Base-by-base conservation (phyloP, 257 asterid species). In the Eucommia ulmoides region DNA sequence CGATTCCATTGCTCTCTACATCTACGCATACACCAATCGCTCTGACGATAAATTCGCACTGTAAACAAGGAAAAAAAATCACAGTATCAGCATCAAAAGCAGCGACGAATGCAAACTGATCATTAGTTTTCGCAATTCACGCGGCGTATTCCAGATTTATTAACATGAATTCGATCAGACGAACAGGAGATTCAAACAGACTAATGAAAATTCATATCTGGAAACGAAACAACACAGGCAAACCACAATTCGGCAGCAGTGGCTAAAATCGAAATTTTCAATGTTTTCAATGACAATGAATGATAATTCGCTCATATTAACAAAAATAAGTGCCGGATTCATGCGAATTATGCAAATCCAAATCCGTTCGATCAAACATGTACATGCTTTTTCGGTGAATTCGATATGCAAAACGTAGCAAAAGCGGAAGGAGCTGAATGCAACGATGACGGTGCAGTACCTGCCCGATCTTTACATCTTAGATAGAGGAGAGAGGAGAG, bases 1-100 rank as follows among this genome's bases (percentile, higher is more conserved):
- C 33, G 68, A 60, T 51, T 88, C 88, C 88, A 81, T 81, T 45
- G 61, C 67, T 68, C 56, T 71, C 76, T 64, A 77, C 74, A 77
- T 70, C 71, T 54, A 72, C 58, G 53, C 64, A 70, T 60, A 58
- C 65, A 60, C 49, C 48, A 51, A 62, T 58, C 54, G 41, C 67
- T 50, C 22, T 56, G 51, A 51, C 55, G 56, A 65, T 70, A n/a
- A n/a, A 65, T 72, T 62, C 70, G 56, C 56, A 50, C 72, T 59
- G 64, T 63, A 69, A 67, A 58, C 51, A 44, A 53, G n/a, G 57
- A 53, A 59, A 24, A 55, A 68, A 50, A 46, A 42, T 53, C 35
- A 45, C 66, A 55, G 44, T 57, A 57, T 73, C 54, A 65, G 65
- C 58, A 61, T 44, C 50, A 23, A 49, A 65, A 52, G 49, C 49